These are phyloP conservation scores for Angomonas ambiguus DNA, from an alignment of 208 protist species.

Conservation along the genomic window DNA sequence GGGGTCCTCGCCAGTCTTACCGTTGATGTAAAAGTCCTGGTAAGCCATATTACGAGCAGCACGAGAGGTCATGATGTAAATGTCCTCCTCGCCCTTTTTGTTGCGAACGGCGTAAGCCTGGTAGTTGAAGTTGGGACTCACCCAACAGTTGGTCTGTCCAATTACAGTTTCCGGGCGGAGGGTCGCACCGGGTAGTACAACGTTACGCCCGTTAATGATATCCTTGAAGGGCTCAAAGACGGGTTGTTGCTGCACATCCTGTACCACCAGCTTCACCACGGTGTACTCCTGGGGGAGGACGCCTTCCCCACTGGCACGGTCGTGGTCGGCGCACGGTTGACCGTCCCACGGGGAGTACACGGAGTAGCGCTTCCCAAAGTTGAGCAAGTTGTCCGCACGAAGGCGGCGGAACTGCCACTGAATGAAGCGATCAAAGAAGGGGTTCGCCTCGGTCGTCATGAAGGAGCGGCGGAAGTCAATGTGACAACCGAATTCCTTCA, in stretches of 20 bases:
- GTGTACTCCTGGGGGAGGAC: constrained; percentile 97
- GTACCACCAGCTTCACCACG: constrained; percentile 95
- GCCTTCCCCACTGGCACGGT: constrained; percentile 97
- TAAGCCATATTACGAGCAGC: constrained; percentile 95
- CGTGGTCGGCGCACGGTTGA: constrained; percentile 99
- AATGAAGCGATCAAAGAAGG: constrained; percentile 99
- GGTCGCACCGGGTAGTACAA: constrained; percentile 98
- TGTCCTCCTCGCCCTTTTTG: constrained; percentile 64
- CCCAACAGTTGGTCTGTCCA: constrained; percentile 99
- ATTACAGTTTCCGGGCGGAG: constrained; percentile 99
- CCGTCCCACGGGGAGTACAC: constrained; percentile 98
- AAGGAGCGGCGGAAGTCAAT: constrained; percentile 99
- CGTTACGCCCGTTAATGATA: constrained; percentile 52
- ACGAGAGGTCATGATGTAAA: constrained; percentile 95
- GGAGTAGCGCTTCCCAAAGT: constrained; percentile 97
- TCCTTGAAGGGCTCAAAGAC: constrained; percentile 58
- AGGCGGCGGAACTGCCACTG: constrained; percentile 97
- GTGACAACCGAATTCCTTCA: constrained; percentile 92
- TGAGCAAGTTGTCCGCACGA: constrained; percentile 87
- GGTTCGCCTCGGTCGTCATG: constrained; percentile 99
- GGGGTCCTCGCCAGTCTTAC: constrained; percentile 66
- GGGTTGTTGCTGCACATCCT: constrained; percentile 72
- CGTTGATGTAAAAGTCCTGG: constrained; percentile 92
- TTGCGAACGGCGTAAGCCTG: constrained; percentile 91
- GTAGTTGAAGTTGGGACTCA: constrained; percentile 96